Base-by-base conservation (phyloP, 2,329 filamentous ascomycete species). In the Ascochyta pisi region DNA sequence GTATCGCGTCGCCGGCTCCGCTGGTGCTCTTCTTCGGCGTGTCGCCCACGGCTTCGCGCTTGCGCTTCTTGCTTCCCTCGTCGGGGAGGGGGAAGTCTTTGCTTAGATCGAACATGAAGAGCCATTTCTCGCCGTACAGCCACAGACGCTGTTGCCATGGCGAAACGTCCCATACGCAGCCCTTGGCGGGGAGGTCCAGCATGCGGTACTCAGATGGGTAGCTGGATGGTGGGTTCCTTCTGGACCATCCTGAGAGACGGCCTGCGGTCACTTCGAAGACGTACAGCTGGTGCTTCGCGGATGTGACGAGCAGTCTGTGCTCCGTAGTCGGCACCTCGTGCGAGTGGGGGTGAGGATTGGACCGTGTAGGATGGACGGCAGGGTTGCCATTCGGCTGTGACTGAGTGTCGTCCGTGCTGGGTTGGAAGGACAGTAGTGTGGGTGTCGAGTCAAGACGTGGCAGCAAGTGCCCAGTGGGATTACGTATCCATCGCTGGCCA, bases 91-190 rank as follows among this genome's bases (percentile, higher is more conserved):
- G 59, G 44, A 95, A 83, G 73, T 96, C 89, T 67, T 84, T 84
- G 19, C 85, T 84, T 27, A 96, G 79, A 73, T 98, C 92, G 57
- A 99, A 86, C 93, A 98, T 98, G 78, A 91, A 92, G 23, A 99
- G 76, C 83, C 92, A 98, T 1, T 85, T 88, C 37, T 86, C 85
- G 6, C 94, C 93, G 69, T 96, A 97, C 19, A 98, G 78, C 92
- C 94, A 98, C 7, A 94, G 77, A 13, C 94, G 85, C 43, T 73
- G 63, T 22, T 66, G 58, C 1, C 61, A 50, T 42, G 86, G 80
- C n/a, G 78, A 65, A 1, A 89, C 81, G 70, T 96, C 90, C 93
- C 94, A 98, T 35, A 96, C 76, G 24, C 88, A 87, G 3, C 92
- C 93, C 80, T 94, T 94, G 50, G 89, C 89, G 38, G 91, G 83